These are phyloP conservation scores for Diaporthe helianthi DNA, from an alignment of 2,329 filamentous ascomycete species.

Conservation along the genomic window DNA sequence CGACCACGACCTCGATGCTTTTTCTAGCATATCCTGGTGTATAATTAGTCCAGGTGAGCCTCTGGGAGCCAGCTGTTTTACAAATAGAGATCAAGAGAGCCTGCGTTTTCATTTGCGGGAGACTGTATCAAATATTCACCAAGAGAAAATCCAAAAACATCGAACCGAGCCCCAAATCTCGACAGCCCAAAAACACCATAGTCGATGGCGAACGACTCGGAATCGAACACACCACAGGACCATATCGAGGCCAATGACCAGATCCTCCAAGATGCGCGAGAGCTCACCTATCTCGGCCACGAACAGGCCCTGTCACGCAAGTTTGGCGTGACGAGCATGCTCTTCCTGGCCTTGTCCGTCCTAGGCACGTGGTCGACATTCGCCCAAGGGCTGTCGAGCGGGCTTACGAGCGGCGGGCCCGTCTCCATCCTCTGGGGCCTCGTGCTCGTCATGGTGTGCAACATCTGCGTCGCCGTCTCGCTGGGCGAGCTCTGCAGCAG, in stretches of 20 bases:
- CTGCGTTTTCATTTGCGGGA: background rate
- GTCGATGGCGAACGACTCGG: background rate
- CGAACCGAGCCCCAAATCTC: background rate
- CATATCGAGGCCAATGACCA: background rate
- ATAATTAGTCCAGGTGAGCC: background rate
- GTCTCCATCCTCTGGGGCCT: constrained; percentile 15
- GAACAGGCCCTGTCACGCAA: constrained; percentile 10
- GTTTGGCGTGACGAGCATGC: constrained; percentile 8
- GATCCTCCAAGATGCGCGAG: background rate
- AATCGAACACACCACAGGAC: background rate
- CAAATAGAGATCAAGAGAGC: background rate
- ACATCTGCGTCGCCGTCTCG: background rate
- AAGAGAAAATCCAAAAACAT: background rate
- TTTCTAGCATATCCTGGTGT: background rate
- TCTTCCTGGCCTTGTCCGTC: background rate
- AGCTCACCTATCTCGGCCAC: constrained; percentile 14
- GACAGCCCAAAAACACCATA: background rate
- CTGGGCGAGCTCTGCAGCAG: constrained; percentile 16
- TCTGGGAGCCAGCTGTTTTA: background rate
- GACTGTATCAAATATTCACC: background rate
- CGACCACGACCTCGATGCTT: background rate
- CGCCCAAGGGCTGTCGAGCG: constrained; percentile 1
- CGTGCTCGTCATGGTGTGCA: background rate
- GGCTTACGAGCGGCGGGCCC: constrained; percentile 11
- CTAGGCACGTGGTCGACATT: constrained; percentile 1